phyloP scores from a whole-genome alignment of 257 asterid species.

The Ballota nigra region DNA sequence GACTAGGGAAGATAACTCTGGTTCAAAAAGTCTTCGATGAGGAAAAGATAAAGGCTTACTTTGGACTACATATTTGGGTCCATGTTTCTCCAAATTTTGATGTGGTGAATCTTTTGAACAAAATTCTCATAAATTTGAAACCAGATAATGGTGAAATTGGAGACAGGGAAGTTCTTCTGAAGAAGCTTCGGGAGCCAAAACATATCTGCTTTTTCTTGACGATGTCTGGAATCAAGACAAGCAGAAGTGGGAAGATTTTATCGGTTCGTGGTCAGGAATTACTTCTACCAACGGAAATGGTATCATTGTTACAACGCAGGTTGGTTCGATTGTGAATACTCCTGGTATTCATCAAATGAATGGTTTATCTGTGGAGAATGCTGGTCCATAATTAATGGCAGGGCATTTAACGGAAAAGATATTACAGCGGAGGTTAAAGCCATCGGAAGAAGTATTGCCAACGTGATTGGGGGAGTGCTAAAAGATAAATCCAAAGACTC shows the following conservation, averaged over 20 bases:
- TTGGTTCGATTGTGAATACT: not conserved
- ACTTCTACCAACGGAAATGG: not conserved
- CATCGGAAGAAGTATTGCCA: not conserved
- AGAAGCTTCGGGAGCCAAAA: not conserved
- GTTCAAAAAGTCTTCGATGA: not conserved
- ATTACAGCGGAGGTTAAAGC: not conserved
- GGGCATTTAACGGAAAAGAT: not conserved
- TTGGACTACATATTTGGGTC: not conserved
- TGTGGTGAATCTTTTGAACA: not conserved
- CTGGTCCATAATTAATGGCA: not conserved
- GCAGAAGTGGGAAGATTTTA: not conserved
- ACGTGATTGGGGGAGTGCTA: not conserved
- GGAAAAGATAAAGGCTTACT: not conserved
- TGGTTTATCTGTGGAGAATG: not conserved
- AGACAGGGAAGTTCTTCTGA: not conserved
- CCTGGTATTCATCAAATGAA: not conserved
- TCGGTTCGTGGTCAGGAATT: not conserved
- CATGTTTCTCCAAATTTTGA: not conserved
- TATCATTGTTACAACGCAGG: not conserved
- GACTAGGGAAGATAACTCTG: not conserved
- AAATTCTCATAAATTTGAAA: too few relatives aligned
- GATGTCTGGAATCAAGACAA: not conserved
- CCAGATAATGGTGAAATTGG: too few relatives aligned
- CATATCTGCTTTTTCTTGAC: not conserved
- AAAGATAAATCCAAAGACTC: too few relatives aligned